Evolutionary conservation across 495 filamentous ascomycete species (phyloP).

Genomic region (Aspergillus egyptiacus): DNA sequence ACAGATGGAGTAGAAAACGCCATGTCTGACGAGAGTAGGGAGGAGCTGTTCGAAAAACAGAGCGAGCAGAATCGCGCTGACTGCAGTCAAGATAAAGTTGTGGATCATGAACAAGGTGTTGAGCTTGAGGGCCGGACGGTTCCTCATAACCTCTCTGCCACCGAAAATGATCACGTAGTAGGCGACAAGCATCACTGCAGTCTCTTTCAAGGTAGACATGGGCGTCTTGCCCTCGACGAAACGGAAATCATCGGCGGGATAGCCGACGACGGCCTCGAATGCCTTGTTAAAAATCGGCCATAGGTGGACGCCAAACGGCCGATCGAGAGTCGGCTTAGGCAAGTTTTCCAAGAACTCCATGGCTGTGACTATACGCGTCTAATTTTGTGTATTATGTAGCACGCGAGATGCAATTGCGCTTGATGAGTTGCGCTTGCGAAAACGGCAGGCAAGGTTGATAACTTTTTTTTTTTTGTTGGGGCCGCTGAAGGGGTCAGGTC

Average conservation of each 20-base stretch:
- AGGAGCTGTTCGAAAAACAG: slow-evolving; percentile 61
- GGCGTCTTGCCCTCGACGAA: slow-evolving; percentile 55
- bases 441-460: slow-evolving; percentile 2
- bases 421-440: not conserved
- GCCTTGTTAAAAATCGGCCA: slow-evolving; percentile 93
- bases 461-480: slow-evolving; percentile 9
- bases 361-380: slow-evolving; percentile 18
- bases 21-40: slow-evolving; percentile 52
- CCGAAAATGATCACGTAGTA: slow-evolving; percentile 65
- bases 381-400: not conserved
- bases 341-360: slow-evolving; percentile 58
- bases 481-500: slow-evolving; percentile 6
- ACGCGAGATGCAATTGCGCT: not conserved
- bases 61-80: slow-evolving; percentile 55
- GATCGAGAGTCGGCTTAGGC: slow-evolving; percentile 74
- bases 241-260: slow-evolving; percentile 53
- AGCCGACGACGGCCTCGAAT: slow-evolving; percentile 66
- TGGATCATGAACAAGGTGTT: slow-evolving; percentile 65
- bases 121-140: slow-evolving; percentile 50
- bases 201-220: slow-evolving; percentile 54
- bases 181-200: slow-evolving; percentile 48
- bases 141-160: slow-evolving; percentile 62
- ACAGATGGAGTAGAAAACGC: slow-evolving; percentile 61
- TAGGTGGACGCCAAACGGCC: slow-evolving; percentile 83
- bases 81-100: slow-evolving; percentile 58